These are phyloP conservation scores for Boletus bicolor DNA, from an alignment of 768 basidiomycete genomes.

Conservation along the genomic window DNA sequence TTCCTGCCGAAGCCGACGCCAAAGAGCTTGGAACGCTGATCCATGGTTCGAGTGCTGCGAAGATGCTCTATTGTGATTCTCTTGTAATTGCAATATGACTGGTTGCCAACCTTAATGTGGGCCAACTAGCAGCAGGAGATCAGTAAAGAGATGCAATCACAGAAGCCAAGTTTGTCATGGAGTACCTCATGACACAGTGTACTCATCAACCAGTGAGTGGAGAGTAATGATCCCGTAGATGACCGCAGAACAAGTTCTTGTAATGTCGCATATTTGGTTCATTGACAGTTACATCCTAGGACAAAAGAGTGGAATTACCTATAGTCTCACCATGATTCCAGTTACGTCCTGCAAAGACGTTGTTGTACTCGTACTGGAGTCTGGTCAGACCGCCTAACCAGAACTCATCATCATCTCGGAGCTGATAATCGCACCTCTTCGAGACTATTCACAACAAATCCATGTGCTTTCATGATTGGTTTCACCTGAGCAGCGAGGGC, in stretches of 20 bases:
- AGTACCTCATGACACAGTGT: constrained; percentile 80
- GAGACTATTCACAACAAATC: constrained; percentile 71
- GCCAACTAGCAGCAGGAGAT: constrained; percentile 51
- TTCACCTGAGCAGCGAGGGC: constrained; percentile 81
- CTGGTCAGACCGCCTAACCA: neutral
- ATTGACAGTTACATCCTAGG: neutral
- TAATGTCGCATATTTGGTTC: neutral
- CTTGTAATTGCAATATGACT: neutral
- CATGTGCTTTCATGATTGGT: constrained; percentile 79
- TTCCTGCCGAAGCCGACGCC: constrained; percentile 62
- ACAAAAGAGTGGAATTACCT: constrained; percentile 39
- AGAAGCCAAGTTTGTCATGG: constrained; percentile 9
- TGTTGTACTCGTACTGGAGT: constrained; percentile 70
- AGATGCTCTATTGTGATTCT: neutral
- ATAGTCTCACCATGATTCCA: constrained; percentile 83
- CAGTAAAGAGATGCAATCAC: constrained; percentile 1
- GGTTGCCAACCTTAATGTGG: constrained; percentile 63
- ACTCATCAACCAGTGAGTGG: constrained; percentile 68
- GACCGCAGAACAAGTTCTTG: constrained; percentile 74
- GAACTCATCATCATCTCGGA: neutral
- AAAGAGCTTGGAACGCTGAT: constrained; percentile 68
- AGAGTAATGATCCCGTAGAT: constrained; percentile 55
- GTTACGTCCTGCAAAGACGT: constrained; percentile 77
- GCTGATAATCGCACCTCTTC: constrained; percentile 60
- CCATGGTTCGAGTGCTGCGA: constrained; percentile 79